Evolutionary conservation across 2,329 filamentous ascomycete genomes (phyloP), one percentile per base, ranked within the genome.

Genomic region (Scolecobasidium constrictum): DNA sequence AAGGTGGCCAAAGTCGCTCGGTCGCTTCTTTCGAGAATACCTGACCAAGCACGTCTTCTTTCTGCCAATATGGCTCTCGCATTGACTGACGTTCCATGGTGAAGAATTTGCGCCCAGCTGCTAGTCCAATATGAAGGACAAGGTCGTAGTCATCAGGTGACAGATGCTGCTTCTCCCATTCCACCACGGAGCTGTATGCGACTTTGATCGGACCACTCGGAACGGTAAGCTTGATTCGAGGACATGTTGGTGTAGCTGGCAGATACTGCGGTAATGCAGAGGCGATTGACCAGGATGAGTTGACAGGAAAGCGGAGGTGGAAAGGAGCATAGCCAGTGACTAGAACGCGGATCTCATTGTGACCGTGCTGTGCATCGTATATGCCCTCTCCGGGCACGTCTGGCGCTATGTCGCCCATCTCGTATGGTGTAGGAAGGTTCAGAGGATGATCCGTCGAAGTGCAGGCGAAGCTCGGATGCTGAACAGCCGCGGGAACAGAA

Each of bases 201-300:
- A 63, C 60, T n/a, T 57, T 56, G 35, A 62, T 49, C 17, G 58
- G 47, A 17, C 53, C 49, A 22, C 57, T 53, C 40, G 61, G 51
- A 7, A 61, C 56, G 38, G 52, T 47, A 28, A 63, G 56, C 33
- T 56, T 55, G 36, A 63, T 61, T 5, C 56, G 57, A 23, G 50
- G 51, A 42, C 52, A 49, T 5, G 28, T 28, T 4, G 42, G 11
- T 19, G 21, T 50, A 13, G 54, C 45, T 6, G 58, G 57, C 18
- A 63, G 48, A 5, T 58, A 46, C 34, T 58, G 54, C 1, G 60
- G 60, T 12, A 63, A 54, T 0, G 49, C 53, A 3, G 58, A 60
- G 16, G 58, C 58, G 37, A 62, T 59, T 35, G 56, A 53, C 60
- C 60, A 63, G 20, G 57, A 61, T 3, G 60, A 52, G 46, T 62